Base-by-base conservation (phyloP, 768 basidiomycete genomes). In the Pleurotus eryngii region DNA sequence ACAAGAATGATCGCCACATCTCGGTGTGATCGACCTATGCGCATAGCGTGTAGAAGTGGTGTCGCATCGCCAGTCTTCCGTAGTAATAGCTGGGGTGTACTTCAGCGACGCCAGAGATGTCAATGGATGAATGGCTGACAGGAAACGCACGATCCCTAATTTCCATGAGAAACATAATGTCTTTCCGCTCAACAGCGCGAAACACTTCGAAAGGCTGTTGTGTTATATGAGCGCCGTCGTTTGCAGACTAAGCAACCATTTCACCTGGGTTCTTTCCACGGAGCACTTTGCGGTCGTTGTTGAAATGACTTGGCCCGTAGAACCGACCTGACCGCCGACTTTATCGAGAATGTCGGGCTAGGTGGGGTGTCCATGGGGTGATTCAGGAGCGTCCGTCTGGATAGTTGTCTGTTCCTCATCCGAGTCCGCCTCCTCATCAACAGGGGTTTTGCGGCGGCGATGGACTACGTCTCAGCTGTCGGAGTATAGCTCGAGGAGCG, bases 31-130 rank as follows among this genome's bases (percentile, higher is more conserved):
- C 78, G 72, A 24, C 90, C 89, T 26, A 90, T 86, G 20, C 89
- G 79, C 80, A 96, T 92, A 0, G 94, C 92, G 66, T 98, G 93
- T 5, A 97, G 81, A 12, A 98, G 82, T 5, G 95, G 95, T 1
- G 94, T 94, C 20, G 86, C 85, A 40, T 90, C 88, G 2, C 92
- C 93, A 38, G 86, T 86, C 66, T 90, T 91, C 57, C 86, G 87
- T n/a, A 96, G 75, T 5, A 98, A 76, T 24, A 95, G 77, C 85
- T 91, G 57, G 24, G 35, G 30, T 37, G 6, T 48, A 5, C 27
- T 17, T 38, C 4, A 50, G 35, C 24, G 15, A 37, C 17, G 30
- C 9, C 11, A 26, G 6, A 22, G 22, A 35, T 14, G 35, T 35
- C 30, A 35, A 35, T 8, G 15, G 30, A 35, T 26, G 30, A 5